phyloP scores from a whole-genome alignment of 768 basidiomycete genomes.

The Phaeotremella fagi region DNA sequence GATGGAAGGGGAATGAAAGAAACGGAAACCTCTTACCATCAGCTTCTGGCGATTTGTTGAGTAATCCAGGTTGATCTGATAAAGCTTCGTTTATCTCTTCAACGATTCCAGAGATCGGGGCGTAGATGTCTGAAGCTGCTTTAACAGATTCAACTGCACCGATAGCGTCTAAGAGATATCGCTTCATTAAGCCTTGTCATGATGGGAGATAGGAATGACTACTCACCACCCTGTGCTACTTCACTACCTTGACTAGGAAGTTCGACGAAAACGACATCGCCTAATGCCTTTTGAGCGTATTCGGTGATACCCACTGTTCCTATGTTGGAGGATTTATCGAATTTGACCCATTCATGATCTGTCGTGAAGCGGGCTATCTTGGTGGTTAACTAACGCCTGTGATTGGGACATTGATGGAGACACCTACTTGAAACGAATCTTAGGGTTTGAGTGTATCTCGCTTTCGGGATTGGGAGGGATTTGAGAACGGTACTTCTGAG shows the following conservation, averaged over 20 bases:
- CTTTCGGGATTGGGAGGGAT: too few relatives aligned
- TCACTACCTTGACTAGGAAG: slow-evolving; percentile 63
- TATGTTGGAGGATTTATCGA: slow-evolving; percentile 68
- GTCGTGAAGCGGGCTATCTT: slow-evolving; percentile 64
- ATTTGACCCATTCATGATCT: slow-evolving; percentile 81
- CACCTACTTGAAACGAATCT: too few relatives aligned
- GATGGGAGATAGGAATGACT: neutral
- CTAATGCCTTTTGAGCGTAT: slow-evolving; percentile 83
- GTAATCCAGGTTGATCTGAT: slow-evolving; percentile 62
- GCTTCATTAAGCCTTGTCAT: neutral
- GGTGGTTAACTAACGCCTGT: too few relatives aligned
- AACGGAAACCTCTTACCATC: slow-evolving; percentile 57
- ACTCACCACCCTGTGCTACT: slow-evolving; percentile 70
- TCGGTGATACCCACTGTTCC: slow-evolving; percentile 83
- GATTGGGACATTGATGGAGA: too few relatives aligned
- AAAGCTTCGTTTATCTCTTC: slow-evolving; percentile 72
- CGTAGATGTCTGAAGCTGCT: slow-evolving; percentile 93
- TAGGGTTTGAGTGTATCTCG: too few relatives aligned
- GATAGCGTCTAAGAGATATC: slow-evolving; percentile 59
- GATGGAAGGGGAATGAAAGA: neutral
- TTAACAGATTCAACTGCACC: slow-evolving; percentile 96
- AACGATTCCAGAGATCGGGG: slow-evolving; percentile 82
- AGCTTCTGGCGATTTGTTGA: slow-evolving; percentile 83
- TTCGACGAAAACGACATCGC: slow-evolving; percentile 97
- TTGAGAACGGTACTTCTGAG: too few relatives aligned